These are phyloP conservation scores for Corinectria fuckeliana DNA, from an alignment of 2,329 filamentous ascomycete genomes.

Conservation along the genomic window DNA sequence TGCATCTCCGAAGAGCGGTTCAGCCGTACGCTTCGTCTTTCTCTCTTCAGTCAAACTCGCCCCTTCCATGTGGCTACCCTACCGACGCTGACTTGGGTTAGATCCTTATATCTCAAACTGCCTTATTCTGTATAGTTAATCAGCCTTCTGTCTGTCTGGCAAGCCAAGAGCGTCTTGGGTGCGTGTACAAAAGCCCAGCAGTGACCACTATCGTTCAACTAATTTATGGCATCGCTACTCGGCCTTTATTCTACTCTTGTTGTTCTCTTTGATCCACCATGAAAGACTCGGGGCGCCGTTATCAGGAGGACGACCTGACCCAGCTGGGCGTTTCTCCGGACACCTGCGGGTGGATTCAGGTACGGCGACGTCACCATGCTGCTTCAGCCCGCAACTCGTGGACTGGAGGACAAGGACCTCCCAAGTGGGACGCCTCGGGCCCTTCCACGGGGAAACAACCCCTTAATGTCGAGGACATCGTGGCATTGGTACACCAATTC, in stretches of 20 bases:
- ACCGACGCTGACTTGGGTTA: neutral
- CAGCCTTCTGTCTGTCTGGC: slow-evolving; percentile 1
- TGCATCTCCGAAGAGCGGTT: neutral
- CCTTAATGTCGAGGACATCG: neutral
- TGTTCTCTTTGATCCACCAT: slow-evolving; percentile 7
- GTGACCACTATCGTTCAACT: neutral
- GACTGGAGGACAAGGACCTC: neutral
- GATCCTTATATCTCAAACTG: neutral
- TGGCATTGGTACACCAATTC: slow-evolving; percentile 9
- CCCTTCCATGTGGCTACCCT: neutral
- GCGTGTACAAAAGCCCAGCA: slow-evolving; percentile 1
- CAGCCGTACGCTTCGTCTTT: neutral
- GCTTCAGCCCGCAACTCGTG: neutral
- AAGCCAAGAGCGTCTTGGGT: neutral
- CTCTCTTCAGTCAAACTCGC: neutral
- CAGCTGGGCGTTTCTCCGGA: neutral
- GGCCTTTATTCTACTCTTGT: neutral
- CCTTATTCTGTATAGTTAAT: neutral
- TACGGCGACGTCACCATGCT: slow-evolving; percentile 5
- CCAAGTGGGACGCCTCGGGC: neutral
- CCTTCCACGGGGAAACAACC: neutral
- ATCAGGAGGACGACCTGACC: neutral
- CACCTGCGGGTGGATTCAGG: slow-evolving; percentile 1
- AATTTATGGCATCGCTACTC: neutral
- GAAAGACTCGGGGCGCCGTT: neutral